Evolutionary conservation across 1,284 basidiomycete species (phyloP), one percentile per base, ranked within the genome.

Genomic region (Ceratobasidium sp.): DNA sequence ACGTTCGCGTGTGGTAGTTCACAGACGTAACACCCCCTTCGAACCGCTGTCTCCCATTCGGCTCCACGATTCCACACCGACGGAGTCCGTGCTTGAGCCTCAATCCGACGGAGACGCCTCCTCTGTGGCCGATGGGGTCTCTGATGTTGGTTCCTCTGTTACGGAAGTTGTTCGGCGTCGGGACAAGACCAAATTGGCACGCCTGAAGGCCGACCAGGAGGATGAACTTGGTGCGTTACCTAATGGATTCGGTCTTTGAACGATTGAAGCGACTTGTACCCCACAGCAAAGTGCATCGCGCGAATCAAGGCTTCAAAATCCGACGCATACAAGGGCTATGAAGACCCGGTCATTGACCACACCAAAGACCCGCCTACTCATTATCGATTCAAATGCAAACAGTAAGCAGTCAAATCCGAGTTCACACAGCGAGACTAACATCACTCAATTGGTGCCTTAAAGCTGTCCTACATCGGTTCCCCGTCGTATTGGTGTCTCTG

Each of bases 381-480:
- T 41, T 41, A 59, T 41, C 28, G 18, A 8, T 59, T 59, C n/a
- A 59, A 59, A 21, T 59, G 57, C 32, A 59, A 59, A 41, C 16
- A 21, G 57, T 59, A 21, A n/a, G 57, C 34, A 8, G 23, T 34
- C 30, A 32, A 32, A 14, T 16, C 18, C 10, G 16, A 9, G 10
- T 6, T 12, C 14, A 30, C n/a, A n/a, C n/a, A n/a, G n/a, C n/a
- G n/a, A n/a, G n/a, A n/a, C n/a, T n/a, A n/a, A n/a, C n/a, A n/a
- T n/a, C n/a, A n/a, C n/a, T n/a, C n/a, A n/a, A 45, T 45, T 45
- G 6, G 9, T n/a, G 6, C 16, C 6, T 2, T 39, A 1, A 23
- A 59, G 57, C 2, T 59, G 57, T 28, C 18, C n/a, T 39, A 16
- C n/a, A 14, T 3, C 3, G 2, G 36, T 59, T 36, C 57, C 32